phyloP scores from a whole-genome alignment of 352 stramenopile species.

The Pythium vanterpoolii region DNA sequence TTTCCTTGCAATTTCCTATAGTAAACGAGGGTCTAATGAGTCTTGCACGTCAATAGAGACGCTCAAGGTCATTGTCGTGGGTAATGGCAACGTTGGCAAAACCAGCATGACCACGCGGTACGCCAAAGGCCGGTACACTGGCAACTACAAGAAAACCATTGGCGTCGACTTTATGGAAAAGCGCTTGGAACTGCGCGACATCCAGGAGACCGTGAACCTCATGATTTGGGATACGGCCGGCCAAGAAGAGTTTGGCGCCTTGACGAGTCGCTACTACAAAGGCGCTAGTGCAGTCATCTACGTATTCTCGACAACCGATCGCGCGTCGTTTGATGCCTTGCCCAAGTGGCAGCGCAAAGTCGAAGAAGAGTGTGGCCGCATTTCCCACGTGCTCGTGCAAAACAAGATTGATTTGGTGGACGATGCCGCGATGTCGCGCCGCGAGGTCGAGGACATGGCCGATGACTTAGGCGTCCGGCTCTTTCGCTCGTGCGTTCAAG shows the following conservation, averaged over 20 bases:
- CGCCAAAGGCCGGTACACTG: conserved; percentile 72
- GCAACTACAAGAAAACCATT: conserved; percentile 85
- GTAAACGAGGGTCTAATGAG: background rate
- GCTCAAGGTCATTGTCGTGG: conserved; percentile 80
- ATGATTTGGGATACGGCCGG: conserved; percentile 85
- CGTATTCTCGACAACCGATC: conserved; percentile 73
- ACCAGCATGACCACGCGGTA: conserved; percentile 80
- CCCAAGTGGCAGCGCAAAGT: conserved; percentile 73
- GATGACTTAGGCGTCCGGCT: conserved; percentile 51
- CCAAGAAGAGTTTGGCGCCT: conserved; percentile 78
- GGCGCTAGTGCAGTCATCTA: conserved; percentile 67
- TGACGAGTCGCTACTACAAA: conserved; percentile 82
- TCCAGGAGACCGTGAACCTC: conserved; percentile 61
- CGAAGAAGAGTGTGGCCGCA: conserved; percentile 57
- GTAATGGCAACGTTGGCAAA: conserved; percentile 84
- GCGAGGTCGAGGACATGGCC: conserved; percentile 63
- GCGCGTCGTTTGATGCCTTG: conserved; percentile 66
- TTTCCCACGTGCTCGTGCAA: conserved; percentile 68
- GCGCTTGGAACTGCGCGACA: conserved; percentile 56
- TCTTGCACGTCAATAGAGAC: conserved; percentile 36
- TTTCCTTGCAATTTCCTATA: background rate
- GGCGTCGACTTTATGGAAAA: conserved; percentile 86
- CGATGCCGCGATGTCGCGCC: conserved; percentile 50
- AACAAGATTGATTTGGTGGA: conserved; percentile 77
- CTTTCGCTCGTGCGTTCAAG: conserved; percentile 63